Conservation (phyloP, 2,329 filamentous ascomycete species). For the Diaporthe humulicola region DNA sequence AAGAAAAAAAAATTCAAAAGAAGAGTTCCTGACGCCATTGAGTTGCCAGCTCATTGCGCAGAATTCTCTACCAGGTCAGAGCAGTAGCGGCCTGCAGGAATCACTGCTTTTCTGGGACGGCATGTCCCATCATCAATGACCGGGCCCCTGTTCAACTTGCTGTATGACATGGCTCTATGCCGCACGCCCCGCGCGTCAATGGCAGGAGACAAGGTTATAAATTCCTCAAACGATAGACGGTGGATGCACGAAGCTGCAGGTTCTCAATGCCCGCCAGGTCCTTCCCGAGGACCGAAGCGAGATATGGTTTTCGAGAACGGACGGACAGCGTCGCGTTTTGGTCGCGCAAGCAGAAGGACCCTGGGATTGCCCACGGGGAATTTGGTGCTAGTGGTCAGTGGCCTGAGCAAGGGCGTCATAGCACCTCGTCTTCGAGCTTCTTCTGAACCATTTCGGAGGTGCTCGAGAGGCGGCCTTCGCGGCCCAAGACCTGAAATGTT, state of each 20-base stretch:
- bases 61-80: neutral
- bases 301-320: neutral
- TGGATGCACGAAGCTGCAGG: constrained; percentile 31
- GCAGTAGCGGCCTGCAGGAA: constrained; percentile 12
- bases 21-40: neutral
- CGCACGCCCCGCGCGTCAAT: constrained; percentile 31
- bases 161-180: constrained; percentile 37
- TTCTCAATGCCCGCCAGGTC: constrained; percentile 27
- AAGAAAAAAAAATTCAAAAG: neutral
- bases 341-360: neutral
- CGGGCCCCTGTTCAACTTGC: constrained; percentile 22
- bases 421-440: neutral
- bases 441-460: neutral
- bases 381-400: neutral
- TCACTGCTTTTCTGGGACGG: constrained; percentile 19
- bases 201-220: constrained; percentile 28
- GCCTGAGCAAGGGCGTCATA: neutral
- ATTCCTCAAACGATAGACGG: constrained; percentile 8
- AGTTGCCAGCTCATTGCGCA: constrained; percentile 17
- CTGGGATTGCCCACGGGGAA: neutral
- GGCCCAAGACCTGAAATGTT: neutral
- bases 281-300: constrained; percentile 30
- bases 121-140: constrained; percentile 17
- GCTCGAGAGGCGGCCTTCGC: neutral
- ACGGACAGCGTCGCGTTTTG: neutral